Conservation (phyloP, 495 filamentous ascomycete genomes). For the Staphylotrichum longicolle region DNA sequence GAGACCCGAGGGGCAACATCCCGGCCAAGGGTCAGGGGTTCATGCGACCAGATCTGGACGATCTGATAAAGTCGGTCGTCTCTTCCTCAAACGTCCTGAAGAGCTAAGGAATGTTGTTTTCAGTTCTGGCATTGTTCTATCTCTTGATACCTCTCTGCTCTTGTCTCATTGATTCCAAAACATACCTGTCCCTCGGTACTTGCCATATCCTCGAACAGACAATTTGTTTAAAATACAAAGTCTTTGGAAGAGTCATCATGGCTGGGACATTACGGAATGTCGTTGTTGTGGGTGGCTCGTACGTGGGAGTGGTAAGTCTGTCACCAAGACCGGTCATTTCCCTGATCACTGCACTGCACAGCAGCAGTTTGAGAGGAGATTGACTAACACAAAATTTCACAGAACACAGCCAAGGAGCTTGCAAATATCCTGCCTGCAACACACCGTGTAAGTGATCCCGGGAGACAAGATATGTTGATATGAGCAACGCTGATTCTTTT, state of each 20-base stretch:
- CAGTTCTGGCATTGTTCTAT: no score
- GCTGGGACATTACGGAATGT: conserved; percentile 24
- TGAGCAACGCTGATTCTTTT: not conserved
- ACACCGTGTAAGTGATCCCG: conserved; percentile 27
- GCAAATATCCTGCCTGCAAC: conserved; percentile 29
- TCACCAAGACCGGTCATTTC: not conserved
- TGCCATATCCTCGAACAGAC: no score
- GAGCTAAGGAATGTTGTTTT: no score
- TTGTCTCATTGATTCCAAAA: no score
- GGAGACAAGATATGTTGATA: not conserved
- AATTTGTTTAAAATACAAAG: not conserved
- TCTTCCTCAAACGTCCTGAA: no score
- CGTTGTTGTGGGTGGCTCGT: conserved; percentile 32
- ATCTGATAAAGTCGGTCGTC: no score
- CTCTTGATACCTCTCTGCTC: no score
- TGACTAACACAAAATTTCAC: not conserved
- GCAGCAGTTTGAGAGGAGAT: no score
- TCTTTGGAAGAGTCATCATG: not conserved
- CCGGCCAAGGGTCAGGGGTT: not conserved
- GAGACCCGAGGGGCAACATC: conserved; percentile 9
- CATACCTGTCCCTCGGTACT: no score
- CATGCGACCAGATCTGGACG: no score
- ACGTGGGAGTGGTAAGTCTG: conserved; percentile 30
- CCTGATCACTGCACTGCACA: no score
- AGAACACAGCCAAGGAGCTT: conserved; percentile 31